phyloP scores from a whole-genome alignment of 129 eudicot species.

The Flaveria bidentis region DNA sequence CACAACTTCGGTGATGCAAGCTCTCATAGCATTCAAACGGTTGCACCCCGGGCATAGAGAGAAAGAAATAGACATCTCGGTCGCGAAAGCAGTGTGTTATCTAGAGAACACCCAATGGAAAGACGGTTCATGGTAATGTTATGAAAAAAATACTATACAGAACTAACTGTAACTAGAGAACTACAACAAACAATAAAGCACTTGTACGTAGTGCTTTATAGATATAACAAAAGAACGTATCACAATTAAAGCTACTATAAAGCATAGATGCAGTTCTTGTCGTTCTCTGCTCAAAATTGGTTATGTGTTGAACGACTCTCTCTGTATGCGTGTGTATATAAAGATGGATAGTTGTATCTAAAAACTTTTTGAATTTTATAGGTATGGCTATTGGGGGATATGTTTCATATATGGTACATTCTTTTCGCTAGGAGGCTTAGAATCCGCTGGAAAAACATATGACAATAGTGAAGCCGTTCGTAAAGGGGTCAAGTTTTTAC shows the following conservation, averaged over 20 bases:
- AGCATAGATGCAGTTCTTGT: neutral
- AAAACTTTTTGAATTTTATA: neutral
- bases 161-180: neutral
- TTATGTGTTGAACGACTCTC: neutral
- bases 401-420: slow-evolving; percentile 67
- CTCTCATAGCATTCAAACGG: slow-evolving; percentile 49
- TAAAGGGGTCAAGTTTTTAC: slow-evolving; percentile 47
- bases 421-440: slow-evolving; percentile 51
- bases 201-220: neutral
- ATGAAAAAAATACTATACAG: neutral
- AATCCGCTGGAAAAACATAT: slow-evolving; percentile 46
- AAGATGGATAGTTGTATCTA: neutral
- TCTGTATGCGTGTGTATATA: too few relatives aligned
- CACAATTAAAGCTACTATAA: neutral
- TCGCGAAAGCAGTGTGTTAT: slow-evolving; percentile 46
- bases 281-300: neutral
- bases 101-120: slow-evolving; percentile 54
- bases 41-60: slow-evolving; percentile 52
- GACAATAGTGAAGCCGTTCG: slow-evolving; percentile 50
- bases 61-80: slow-evolving; percentile 48
- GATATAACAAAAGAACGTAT: too few relatives aligned
- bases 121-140: slow-evolving; percentile 63
- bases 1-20: slow-evolving; percentile 56
- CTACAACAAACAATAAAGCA: neutral
- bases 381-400: slow-evolving; percentile 72